phyloP scores from a whole-genome alignment of 768 basidiomycete species.

The Suillus subluteus region DNA sequence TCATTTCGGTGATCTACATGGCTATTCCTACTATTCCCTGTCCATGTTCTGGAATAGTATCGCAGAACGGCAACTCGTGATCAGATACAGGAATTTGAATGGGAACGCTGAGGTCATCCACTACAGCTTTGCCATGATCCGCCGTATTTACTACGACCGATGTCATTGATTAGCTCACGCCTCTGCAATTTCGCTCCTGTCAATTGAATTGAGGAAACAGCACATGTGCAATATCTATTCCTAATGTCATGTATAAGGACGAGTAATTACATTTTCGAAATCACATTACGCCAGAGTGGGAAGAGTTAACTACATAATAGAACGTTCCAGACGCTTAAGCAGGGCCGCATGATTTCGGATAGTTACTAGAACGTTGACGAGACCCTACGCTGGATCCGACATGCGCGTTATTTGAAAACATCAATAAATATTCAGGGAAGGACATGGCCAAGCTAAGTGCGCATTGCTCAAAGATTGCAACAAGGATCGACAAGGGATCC shows the following conservation, averaged over 20 bases:
- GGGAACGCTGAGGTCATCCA: background rate
- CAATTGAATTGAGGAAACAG: background rate
- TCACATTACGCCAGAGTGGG: background rate
- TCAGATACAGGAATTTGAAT: background rate
- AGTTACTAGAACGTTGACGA: background rate
- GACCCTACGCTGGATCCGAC: background rate
- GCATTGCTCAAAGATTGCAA: background rate
- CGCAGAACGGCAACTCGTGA: no score
- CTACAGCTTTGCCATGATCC: background rate
- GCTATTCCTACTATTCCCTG: background rate
- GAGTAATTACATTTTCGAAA: background rate
- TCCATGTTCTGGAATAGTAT: background rate
- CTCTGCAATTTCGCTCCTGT: background rate
- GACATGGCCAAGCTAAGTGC: background rate
- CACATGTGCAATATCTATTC: background rate
- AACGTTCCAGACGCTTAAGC: background rate
- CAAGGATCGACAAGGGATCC: background rate
- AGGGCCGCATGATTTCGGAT: background rate
- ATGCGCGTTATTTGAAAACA: background rate
- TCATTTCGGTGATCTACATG: background rate
- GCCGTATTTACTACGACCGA: background rate
- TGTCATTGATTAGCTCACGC: background rate
- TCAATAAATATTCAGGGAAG: background rate
- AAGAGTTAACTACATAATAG: background rate
- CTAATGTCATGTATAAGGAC: background rate